Percentiles rank a stretch among this genome's conserved stretches.
phyloP scores from a whole-genome alignment of 2,329 filamentous ascomycete genomes.

The Myriangium duriaei region DNA sequence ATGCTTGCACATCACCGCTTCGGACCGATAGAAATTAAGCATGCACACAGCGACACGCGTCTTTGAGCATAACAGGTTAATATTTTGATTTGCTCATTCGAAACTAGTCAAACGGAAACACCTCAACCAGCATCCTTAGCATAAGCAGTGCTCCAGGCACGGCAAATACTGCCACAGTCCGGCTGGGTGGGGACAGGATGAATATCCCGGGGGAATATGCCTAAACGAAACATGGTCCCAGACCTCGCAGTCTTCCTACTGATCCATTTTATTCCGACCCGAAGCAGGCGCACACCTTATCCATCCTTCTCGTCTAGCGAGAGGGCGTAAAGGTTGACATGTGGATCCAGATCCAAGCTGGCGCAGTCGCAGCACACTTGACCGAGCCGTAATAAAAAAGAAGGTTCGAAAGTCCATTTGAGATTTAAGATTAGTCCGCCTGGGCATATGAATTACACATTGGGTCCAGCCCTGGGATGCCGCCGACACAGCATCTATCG shows the following conservation, averaged over 20 bases:
- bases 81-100: neutral
- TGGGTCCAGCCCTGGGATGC: slow-evolving; percentile 9
- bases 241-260: neutral
- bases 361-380: neutral
- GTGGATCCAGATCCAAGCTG: neutral
- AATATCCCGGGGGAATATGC: neutral
- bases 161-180: neutral
- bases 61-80: no score
- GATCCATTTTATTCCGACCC: neutral
- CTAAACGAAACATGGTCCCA: neutral
- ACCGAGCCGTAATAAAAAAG: neutral
- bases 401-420: neutral
- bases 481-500: slow-evolving; percentile 8
- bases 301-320: neutral
- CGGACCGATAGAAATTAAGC: no score
- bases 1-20: no score
- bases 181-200: neutral
- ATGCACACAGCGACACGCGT: no score
- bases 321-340: neutral
- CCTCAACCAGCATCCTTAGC: neutral
- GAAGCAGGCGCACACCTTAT: neutral
- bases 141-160: neutral
- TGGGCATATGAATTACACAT: slow-evolving; percentile 7
- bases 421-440: neutral
- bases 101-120: neutral